Conservation (phyloP, 768 basidiomycete genomes). For the Leccinum truebloodii region DNA sequence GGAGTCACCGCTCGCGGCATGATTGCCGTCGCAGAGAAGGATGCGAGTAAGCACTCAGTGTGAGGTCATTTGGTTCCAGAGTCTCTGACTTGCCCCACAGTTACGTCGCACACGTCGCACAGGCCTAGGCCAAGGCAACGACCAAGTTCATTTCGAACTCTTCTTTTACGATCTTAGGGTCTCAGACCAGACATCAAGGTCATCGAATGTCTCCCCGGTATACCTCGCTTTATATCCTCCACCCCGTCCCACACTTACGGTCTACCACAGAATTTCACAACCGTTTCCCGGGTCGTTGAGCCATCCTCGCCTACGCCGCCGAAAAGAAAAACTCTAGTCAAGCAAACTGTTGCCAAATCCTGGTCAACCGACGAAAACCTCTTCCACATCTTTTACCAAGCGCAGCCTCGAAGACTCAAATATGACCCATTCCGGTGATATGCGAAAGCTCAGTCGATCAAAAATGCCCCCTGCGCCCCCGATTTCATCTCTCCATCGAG, state of each 20-base stretch:
- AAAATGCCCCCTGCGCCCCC: conserved; percentile 78
- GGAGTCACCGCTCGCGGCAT: conserved; percentile 95
- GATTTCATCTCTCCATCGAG: conserved; percentile 78
- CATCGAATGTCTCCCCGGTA: too few relatives aligned
- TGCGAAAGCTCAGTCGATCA: conserved; percentile 96
- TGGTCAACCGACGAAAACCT: conserved; percentile 99
- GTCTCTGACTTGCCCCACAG: conserved; percentile 39
- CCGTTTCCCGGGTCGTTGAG: conserved; percentile 94
- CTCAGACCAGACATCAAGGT: too few relatives aligned
- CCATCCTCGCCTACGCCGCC: conserved; percentile 86
- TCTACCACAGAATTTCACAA: conserved; percentile 81
- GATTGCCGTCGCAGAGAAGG: conserved; percentile 95
- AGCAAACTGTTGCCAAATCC: conserved; percentile 94
- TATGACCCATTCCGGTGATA: conserved; percentile 91
- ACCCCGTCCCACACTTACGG: neutral
- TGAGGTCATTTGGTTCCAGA: neutral
- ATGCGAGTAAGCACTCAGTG: conserved; percentile 76
- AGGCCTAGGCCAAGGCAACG: too few relatives aligned
- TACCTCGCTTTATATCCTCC: too few relatives aligned
- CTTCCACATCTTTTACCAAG: conserved; percentile 99
- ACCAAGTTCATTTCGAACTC: too few relatives aligned
- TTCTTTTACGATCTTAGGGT: too few relatives aligned
- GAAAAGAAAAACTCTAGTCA: conserved; percentile 86
- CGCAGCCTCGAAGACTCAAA: conserved; percentile 98
- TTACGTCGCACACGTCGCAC: conserved; percentile 97